Evolutionary conservation across 108 stramenopile genomes (phyloP).

Genomic region (Thalassiosira profunda): DNA sequence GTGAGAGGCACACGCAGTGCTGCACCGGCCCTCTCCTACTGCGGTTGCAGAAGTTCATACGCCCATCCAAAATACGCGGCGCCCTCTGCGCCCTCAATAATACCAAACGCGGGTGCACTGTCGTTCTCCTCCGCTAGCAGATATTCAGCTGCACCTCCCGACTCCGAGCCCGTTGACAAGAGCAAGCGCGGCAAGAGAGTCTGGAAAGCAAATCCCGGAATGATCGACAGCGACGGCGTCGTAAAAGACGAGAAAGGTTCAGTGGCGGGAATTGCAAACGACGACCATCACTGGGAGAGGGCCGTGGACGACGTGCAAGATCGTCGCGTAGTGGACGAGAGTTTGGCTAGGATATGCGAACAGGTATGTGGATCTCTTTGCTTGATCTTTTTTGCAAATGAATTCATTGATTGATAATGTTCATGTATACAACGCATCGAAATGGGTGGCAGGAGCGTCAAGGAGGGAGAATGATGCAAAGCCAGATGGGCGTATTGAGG

Average conservation of each 20-base stretch:
- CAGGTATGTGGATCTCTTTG: slow-evolving; percentile 25
- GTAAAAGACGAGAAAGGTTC: not conserved
- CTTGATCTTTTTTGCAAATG: not conserved
- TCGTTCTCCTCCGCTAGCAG: too few relatives aligned
- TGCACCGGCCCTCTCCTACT: too few relatives aligned
- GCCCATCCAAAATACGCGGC: too few relatives aligned
- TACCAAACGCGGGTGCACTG: too few relatives aligned
- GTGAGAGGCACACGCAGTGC: too few relatives aligned
- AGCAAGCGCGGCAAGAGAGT: slow-evolving; percentile 34
- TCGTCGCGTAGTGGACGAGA: slow-evolving; percentile 19
- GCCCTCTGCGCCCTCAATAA: too few relatives aligned
- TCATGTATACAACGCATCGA: not conserved
- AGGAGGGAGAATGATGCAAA: slow-evolving; percentile 71
- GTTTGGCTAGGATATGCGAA: slow-evolving; percentile 41
- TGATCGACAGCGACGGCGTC: not conserved
- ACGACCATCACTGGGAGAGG: slow-evolving; percentile 28
- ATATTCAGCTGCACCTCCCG: too few relatives aligned
- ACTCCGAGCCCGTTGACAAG: slow-evolving; percentile 3
- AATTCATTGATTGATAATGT: not conserved
- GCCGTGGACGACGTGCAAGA: slow-evolving; percentile 40
- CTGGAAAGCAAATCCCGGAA: slow-evolving; percentile 16
- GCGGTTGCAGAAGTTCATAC: too few relatives aligned
- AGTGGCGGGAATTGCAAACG: not conserved
- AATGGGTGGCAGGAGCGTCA: slow-evolving; percentile 55
- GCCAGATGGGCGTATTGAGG: slow-evolving; percentile 75